Conservation (phyloP, 352 stramenopile genomes). For the Pythium brachiatum region DNA sequence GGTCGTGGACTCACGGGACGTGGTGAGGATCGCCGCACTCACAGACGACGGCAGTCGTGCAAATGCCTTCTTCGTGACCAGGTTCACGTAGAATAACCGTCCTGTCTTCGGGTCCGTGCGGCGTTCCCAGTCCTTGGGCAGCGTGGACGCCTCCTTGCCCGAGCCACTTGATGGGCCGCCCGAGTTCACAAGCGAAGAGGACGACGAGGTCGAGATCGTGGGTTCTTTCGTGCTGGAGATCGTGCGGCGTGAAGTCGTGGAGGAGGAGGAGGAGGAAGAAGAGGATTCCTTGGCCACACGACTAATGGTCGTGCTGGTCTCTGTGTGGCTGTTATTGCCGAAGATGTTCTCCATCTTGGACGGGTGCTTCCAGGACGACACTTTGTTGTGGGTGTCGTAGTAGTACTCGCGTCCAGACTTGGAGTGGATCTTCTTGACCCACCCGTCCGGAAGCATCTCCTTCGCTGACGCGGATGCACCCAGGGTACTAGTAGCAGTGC, state of each 20-base stretch:
- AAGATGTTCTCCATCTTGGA: slow-evolving; percentile 61
- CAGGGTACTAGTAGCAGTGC: slow-evolving; percentile 10
- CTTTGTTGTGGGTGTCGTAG: slow-evolving; percentile 70
- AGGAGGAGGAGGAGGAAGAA: slow-evolving; percentile 2
- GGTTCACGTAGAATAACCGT: slow-evolving; percentile 79
- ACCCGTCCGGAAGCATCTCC: slow-evolving; percentile 58
- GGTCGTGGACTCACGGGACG: slow-evolving; percentile 22
- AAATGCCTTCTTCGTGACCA: slow-evolving; percentile 81
- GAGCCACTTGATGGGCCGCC: slow-evolving; percentile 18
- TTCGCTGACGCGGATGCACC: slow-evolving; percentile 32
- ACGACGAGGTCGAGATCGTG: slow-evolving; percentile 34
- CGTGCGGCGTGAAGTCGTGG: slow-evolving; percentile 22
- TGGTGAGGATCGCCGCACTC: slow-evolving; percentile 63
- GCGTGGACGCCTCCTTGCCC: slow-evolving; percentile 23
- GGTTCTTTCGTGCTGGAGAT: slow-evolving; percentile 22
- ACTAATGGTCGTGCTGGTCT: slow-evolving; percentile 21
- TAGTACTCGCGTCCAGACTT: slow-evolving; percentile 75
- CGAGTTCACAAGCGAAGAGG: slow-evolving; percentile 8
- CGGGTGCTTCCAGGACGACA: slow-evolving; percentile 72
- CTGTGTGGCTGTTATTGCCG: slow-evolving; percentile 32
- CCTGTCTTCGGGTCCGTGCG: slow-evolving; percentile 78
- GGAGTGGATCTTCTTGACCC: slow-evolving; percentile 69
- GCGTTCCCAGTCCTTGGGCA: slow-evolving; percentile 79
- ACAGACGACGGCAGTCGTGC: slow-evolving; percentile 74
- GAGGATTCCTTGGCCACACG: neutral